Conservation (phyloP, 2,329 filamentous ascomycete genomes). For the Ceratocystis eucalypticola region DNA sequence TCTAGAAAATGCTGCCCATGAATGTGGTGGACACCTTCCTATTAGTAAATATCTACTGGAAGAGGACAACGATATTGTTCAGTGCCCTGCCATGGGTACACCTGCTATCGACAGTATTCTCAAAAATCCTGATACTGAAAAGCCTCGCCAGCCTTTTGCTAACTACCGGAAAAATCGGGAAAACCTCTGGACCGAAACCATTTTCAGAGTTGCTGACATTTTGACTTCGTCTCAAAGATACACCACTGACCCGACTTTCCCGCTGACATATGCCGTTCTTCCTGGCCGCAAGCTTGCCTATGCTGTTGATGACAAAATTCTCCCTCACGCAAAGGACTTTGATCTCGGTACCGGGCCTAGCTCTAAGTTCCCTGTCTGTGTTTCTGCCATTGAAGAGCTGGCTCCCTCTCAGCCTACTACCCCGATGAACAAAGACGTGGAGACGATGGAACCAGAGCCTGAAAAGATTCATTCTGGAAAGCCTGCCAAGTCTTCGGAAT, state of each 20-base stretch:
- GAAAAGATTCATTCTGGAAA: background rate
- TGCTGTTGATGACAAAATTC: slow-evolving; percentile 17
- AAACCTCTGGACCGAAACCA: slow-evolving; percentile 14
- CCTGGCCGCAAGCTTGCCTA: slow-evolving; percentile 13
- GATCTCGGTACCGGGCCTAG: slow-evolving; percentile 11
- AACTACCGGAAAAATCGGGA: slow-evolving; percentile 4
- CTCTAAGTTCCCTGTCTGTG: slow-evolving; percentile 14
- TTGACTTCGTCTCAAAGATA: slow-evolving; percentile 15
- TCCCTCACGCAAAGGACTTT: slow-evolving; percentile 14
- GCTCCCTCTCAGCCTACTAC: slow-evolving; percentile 2
- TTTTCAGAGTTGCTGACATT: slow-evolving; percentile 15
- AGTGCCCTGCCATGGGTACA: slow-evolving; percentile 13
- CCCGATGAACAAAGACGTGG: background rate
- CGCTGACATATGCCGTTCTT: slow-evolving; percentile 15
- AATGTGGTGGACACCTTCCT: slow-evolving; percentile 9
- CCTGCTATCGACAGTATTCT: slow-evolving; percentile 8
- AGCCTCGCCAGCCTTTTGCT: slow-evolving; percentile 2
- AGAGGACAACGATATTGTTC: slow-evolving; percentile 19
- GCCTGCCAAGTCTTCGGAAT: background rate
- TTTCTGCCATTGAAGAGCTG: slow-evolving; percentile 12
- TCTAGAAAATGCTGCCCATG: slow-evolving; percentile 10
- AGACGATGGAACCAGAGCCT: background rate
- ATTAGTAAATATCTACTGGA: slow-evolving; percentile 17
- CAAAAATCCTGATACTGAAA: slow-evolving; percentile 3
- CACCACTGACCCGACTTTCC: slow-evolving; percentile 13